Percentiles rank a stretch among this genome's conserved stretches.
phyloP scores from a whole-genome alignment of 1,139 yeast species.

The Diutina rugosa region DNA sequence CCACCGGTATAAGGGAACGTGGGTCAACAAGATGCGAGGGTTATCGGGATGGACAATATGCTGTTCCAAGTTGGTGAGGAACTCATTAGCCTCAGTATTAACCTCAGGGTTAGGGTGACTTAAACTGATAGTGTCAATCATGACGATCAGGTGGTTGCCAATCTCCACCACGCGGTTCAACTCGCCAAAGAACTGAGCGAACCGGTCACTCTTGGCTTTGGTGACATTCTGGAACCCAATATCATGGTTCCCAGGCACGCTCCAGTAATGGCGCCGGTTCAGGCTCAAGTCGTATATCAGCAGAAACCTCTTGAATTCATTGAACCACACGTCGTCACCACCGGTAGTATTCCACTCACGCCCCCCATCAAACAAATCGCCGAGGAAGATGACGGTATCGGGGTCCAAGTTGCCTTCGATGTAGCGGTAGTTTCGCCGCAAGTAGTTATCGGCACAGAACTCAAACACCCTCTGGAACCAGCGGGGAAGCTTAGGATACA shows the following conservation, averaged over 20 bases:
- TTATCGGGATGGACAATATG: constrained; percentile 14
- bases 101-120: constrained; percentile 28
- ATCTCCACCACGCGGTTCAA: constrained; percentile 38
- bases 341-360: constrained; percentile 53
- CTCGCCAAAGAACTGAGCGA: constrained; percentile 61
- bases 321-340: constrained; percentile 45
- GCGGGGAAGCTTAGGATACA: constrained; percentile 47
- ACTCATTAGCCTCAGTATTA: constrained; percentile 12
- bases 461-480: constrained; percentile 32
- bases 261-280: constrained; percentile 37
- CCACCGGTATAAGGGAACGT: constrained; percentile 64
- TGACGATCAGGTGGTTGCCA: constrained; percentile 69
- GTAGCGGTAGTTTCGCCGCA: constrained; percentile 61
- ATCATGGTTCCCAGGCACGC: constrained; percentile 91
- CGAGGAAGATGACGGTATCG: constrained; percentile 65
- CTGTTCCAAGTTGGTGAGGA: constrained; percentile 9
- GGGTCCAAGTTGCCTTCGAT: constrained; percentile 55
- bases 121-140: constrained; percentile 72
- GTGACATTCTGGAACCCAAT: constrained; percentile 75
- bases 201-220: constrained; percentile 43
- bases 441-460: constrained; percentile 57
- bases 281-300: constrained; percentile 41
- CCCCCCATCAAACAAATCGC: constrained; percentile 93
- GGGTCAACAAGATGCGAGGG: constrained; percentile 65
- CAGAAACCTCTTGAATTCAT: constrained; percentile 61